A percentile compares a stretch with the other conserved stretches of the same genome.
Evolutionary conservation across 2,329 filamentous ascomycete species (phyloP).

Genomic region (Fusarium redolens): DNA sequence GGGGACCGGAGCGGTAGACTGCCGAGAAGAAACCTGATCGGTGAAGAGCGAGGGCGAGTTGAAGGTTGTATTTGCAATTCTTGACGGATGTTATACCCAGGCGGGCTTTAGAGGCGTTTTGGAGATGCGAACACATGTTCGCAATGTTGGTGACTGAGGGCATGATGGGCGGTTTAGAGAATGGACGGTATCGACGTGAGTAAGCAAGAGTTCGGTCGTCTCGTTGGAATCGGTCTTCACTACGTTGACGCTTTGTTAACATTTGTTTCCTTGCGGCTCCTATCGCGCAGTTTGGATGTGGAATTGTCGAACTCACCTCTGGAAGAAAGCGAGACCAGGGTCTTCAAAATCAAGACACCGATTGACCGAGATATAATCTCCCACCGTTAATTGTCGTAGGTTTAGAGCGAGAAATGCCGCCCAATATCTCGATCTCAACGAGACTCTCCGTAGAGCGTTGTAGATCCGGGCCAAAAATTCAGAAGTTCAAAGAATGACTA

Average conservation of each 20-base stretch:
- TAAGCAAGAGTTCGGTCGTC: background rate
- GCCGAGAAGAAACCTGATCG: slow-evolving; percentile 83
- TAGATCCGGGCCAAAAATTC: slow-evolving; percentile 40
- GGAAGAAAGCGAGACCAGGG: background rate
- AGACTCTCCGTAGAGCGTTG: slow-evolving; percentile 15
- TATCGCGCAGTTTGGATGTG: background rate
- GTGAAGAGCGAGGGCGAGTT: slow-evolving; percentile 80
- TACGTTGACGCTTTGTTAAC: slow-evolving; percentile 13
- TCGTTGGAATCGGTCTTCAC: background rate
- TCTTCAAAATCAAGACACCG: background rate
- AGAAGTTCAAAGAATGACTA: slow-evolving; percentile 37
- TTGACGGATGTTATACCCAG: slow-evolving; percentile 87
- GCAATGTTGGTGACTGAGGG: slow-evolving; percentile 74
- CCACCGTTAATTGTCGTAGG: slow-evolving; percentile 1
- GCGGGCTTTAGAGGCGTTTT: slow-evolving; percentile 87
- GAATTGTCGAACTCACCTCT: slow-evolving; percentile 23
- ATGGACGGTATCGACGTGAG: background rate
- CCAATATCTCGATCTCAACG: slow-evolving; percentile 22
- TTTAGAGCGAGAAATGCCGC: slow-evolving; percentile 23
- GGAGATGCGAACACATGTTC: slow-evolving; percentile 88
- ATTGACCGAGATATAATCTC: background rate
- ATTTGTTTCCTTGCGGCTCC: background rate
- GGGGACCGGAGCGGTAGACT: slow-evolving; percentile 76
- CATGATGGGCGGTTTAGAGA: slow-evolving; percentile 44
- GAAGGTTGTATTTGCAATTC: slow-evolving; percentile 83